Evolutionary conservation across 2,329 filamentous ascomycete genomes (phyloP), one percentile per base, ranked within the genome.

Genomic region (Apiospora rasikravindrae): DNA sequence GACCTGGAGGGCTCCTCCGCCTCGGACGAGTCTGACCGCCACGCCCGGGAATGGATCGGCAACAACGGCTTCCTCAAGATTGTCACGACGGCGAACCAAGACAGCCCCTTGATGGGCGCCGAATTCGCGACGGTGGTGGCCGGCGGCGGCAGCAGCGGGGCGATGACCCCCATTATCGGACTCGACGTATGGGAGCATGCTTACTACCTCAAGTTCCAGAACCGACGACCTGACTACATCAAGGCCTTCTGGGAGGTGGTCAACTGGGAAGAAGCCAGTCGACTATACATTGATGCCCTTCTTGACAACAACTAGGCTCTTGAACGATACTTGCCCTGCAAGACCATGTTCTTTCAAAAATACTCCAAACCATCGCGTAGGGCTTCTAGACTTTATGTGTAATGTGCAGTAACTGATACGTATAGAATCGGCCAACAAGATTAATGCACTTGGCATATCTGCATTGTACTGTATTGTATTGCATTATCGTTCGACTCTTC

Each of bases 161-260:
- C 8, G 5, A 37, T 37, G 33, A 24, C 19, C 68, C 68, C 68
- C 49, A 29, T 69, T 33, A 13, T 69, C 33, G 68, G 22, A 33
- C 68, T 69, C 47, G 68, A 69, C 22, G 68, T 57, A 11, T 69
- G 68, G 68, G 68, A 69, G 49, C 68, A 69, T 19, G 68, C 68
- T 6, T 69, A 69, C 47, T 69, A 69, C 29, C 68, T 69, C 10
- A 57, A 69, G 68, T 69, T 29, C 47, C 68, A 42, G 19, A 57
- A 57, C 68, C 45, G 37, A 8, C 68, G 68, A 8, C 68, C 68
- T 13, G 68, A 69, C 47, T 69, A 69, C 68, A 42, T 69, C 68
- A 57, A 69, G 47, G 68, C 68, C 11, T 69, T 69, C 68, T 69
- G 68, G 68, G 24, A 42, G 10, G 68, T 69, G 7, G 68, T 69